phyloP scores from a whole-genome alignment of 208 protist genomes.

The Trypanosoma platydactyli region DNA sequence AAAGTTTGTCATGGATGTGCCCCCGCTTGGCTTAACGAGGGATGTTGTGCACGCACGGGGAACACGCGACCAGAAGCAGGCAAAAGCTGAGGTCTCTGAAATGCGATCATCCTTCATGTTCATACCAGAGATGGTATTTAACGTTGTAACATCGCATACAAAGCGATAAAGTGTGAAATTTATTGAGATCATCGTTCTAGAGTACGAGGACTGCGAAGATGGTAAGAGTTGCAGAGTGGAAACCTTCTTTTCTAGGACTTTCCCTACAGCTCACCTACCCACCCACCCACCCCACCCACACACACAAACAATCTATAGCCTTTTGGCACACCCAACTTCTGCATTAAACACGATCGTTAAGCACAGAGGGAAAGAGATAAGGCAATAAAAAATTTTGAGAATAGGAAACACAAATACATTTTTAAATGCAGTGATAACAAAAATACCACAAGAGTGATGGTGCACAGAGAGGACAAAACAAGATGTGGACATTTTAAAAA shows the following conservation, averaged over 20 bases:
- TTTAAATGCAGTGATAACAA: too few species aligned
- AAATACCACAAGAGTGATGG: too few species aligned
- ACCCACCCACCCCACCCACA: too few species aligned
- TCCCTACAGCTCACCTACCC: too few species aligned
- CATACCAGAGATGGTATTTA: slow-evolving; percentile 57
- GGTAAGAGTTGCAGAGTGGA: background rate
- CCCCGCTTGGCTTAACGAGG: slow-evolving; percentile 22
- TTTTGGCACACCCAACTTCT: too few species aligned
- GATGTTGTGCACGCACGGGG: slow-evolving; percentile 33
- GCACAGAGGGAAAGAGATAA: background rate
- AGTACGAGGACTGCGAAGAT: background rate
- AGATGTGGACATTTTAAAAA: too few species aligned
- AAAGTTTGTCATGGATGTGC: slow-evolving; percentile 48
- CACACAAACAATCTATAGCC: too few species aligned
- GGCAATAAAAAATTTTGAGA: slow-evolving; percentile 18
- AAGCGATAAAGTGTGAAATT: slow-evolving; percentile 82
- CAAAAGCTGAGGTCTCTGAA: slow-evolving; percentile 61
- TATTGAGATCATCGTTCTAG: slow-evolving; percentile 40
- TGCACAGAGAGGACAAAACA: too few species aligned
- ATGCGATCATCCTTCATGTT: slow-evolving; percentile 56
- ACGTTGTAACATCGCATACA: slow-evolving; percentile 67
- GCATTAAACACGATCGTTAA: background rate
- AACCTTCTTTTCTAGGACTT: background rate
- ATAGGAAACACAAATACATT: too few species aligned
- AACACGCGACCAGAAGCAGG: slow-evolving; percentile 59